Percentiles rank a stretch among this genome's conserved stretches.
phyloP scores from a whole-genome alignment of 225 moss, liverwort and hornwort genomes.

The Ulota crispa region DNA sequence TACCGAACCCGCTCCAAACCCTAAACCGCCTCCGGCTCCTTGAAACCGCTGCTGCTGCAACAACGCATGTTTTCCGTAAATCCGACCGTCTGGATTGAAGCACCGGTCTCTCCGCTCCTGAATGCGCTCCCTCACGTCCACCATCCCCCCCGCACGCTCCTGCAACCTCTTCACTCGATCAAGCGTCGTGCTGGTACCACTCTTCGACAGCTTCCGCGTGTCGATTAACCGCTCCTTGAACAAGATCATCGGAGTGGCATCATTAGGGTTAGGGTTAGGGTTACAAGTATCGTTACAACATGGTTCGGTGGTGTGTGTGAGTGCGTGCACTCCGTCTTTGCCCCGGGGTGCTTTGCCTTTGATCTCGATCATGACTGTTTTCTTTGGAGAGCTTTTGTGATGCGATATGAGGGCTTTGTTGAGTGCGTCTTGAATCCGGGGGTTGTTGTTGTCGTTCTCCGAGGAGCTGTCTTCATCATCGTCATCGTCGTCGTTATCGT shows the following conservation, averaged over 20 bases:
- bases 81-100: background rate
- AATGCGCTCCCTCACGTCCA: conserved; percentile 26
- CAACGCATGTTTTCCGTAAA: background rate
- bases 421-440: background rate
- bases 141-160: conserved; percentile 13
- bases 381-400: background rate
- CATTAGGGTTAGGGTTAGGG: no score
- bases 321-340: conserved; percentile 22
- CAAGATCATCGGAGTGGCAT: background rate
- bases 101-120: conserved; percentile 20
- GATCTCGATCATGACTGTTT: conserved; percentile 31
- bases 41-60: background rate
- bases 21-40: background rate
- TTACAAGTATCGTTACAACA: background rate
- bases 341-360: background rate
- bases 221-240: conserved; percentile 17
- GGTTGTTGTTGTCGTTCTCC: background rate
- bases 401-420: background rate
- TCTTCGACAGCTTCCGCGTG: background rate
- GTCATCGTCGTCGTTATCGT: background rate
- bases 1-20: background rate
- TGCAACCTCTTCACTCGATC: conserved; percentile 29
- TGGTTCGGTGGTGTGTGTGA: background rate
- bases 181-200: background rate
- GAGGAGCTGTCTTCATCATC: background rate